phyloP scores from a whole-genome alignment of 805 yeast species.

The Phaffomyces thermotolerans region DNA sequence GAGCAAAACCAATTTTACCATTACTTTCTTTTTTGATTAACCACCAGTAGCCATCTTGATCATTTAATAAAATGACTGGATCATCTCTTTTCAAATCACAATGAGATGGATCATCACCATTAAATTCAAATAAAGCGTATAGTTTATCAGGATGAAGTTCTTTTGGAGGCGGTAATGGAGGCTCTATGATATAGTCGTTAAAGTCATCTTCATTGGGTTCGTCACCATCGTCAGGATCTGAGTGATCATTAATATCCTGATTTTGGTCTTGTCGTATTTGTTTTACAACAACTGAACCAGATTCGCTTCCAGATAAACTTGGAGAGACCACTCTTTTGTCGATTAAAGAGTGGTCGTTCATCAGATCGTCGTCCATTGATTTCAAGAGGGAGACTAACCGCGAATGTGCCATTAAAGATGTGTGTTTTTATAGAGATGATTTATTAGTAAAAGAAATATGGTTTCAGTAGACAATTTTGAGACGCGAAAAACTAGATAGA shows the following conservation, averaged over 20 bases:
- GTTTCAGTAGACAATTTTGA: conserved; percentile 1
- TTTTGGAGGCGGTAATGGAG: conserved; percentile 53
- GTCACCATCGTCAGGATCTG: conserved; percentile 23
- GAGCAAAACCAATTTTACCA: conserved; percentile 85
- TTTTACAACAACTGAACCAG: conserved; percentile 16
- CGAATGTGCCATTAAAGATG: conserved; percentile 13
- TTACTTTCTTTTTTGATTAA: conserved; percentile 53
- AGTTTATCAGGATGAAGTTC: conserved; percentile 78
- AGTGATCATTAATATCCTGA: conserved; percentile 11
- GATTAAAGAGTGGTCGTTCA: conserved; percentile 16
- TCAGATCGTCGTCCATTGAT: conserved; percentile 13
- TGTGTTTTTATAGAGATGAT: too few relatives aligned
- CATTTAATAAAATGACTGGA: conserved; percentile 75
- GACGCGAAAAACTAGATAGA: not conserved
- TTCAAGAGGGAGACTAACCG: conserved; percentile 15
- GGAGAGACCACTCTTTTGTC: conserved; percentile 20
- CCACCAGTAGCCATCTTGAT: conserved; percentile 97
- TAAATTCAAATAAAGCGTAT: conserved; percentile 81
- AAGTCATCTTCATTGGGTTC: conserved; percentile 27
- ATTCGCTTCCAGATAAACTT: conserved; percentile 14
- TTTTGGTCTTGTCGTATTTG: conserved; percentile 1
- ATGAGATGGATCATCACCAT: conserved; percentile 91
- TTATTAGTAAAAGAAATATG: too few relatives aligned
- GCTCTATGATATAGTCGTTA: conserved; percentile 32
- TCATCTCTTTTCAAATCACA: conserved; percentile 75